phyloP scores from a whole-genome alignment of 1,284 basidiomycete species.

The Ceratobasidium sp. region DNA sequence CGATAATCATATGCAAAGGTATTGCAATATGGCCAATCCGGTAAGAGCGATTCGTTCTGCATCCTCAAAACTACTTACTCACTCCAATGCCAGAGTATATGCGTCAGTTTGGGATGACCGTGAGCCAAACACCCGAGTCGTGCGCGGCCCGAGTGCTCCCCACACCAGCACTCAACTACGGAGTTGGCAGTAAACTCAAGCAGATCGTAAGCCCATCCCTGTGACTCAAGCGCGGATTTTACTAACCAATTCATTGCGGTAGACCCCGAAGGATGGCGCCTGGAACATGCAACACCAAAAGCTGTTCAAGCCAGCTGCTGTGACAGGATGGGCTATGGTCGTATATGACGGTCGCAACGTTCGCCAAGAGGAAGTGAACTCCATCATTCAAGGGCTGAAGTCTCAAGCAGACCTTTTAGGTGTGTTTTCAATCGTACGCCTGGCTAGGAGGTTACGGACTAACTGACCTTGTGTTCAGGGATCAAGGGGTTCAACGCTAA shows the following conservation, averaged over 20 bases:
- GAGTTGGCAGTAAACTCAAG: slow-evolving; percentile 18
- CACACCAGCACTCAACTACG: slow-evolving; percentile 47
- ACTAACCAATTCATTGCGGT: background rate
- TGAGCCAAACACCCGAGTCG: slow-evolving; percentile 24
- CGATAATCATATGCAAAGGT: slow-evolving; percentile 3
- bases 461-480: background rate
- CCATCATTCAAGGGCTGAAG: slow-evolving; percentile 15
- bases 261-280: slow-evolving; percentile 22
- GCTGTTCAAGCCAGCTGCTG: slow-evolving; percentile 6
- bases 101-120: slow-evolving; percentile 45
- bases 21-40: slow-evolving; percentile 46
- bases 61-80: no score
- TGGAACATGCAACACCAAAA: slow-evolving; percentile 34
- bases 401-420: slow-evolving; percentile 25
- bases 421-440: background rate
- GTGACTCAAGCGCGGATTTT: no score
- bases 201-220: slow-evolving; percentile 15
- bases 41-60: background rate
- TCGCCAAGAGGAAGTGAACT: slow-evolving; percentile 5
- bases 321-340: slow-evolving; percentile 33
- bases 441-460: no score
- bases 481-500: slow-evolving; percentile 17
- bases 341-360: slow-evolving; percentile 29
- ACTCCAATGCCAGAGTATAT: slow-evolving; percentile 42
- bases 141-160: slow-evolving; percentile 45